phyloP scores from a whole-genome alignment of 352 stramenopile genomes.

The Phytophthora crassamura region DNA sequence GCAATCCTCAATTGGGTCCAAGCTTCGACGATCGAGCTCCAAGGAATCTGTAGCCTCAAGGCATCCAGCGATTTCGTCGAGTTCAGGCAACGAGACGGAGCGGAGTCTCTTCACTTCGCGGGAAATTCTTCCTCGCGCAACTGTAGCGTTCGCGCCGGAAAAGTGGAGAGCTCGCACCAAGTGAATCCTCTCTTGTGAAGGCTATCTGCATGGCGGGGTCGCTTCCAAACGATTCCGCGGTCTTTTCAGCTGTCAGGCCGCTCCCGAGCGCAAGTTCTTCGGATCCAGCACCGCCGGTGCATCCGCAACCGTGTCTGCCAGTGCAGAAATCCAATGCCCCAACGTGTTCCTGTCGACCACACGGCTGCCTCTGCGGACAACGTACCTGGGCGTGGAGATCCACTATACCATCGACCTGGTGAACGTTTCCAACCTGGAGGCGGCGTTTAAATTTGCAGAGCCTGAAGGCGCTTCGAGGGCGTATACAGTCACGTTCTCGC shows the following conservation, averaged over 20 bases:
- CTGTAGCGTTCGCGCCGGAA: conserved; percentile 58
- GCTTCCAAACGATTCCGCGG: conserved; percentile 69
- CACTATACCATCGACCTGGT: conserved; percentile 57
- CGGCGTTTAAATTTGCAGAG: conserved; percentile 80
- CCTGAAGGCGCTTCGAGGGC: too few species aligned
- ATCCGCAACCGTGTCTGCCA: conserved; percentile 46
- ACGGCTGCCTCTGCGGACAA: conserved; percentile 58
- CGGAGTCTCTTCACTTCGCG: too few species aligned
- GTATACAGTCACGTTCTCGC: too few species aligned
- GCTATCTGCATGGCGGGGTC: conserved; percentile 61
- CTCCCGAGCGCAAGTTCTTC: conserved; percentile 36
- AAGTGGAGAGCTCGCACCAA: conserved; percentile 47
- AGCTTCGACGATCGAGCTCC: too few species aligned
- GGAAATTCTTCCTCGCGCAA: too few species aligned
- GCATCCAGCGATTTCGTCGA: too few species aligned
- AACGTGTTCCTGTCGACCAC: conserved; percentile 77
- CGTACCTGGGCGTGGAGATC: conserved; percentile 69
- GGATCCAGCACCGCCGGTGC: not conserved
- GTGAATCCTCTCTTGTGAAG: conserved; percentile 42
- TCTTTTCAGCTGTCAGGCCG: conserved; percentile 50
- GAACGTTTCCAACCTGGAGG: conserved; percentile 85
- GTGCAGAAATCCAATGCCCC: conserved; percentile 79
- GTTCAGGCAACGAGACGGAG: too few species aligned
- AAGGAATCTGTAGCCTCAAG: too few species aligned
- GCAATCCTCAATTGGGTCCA: too few species aligned